phyloP scores from a whole-genome alignment of 495 filamentous ascomycete species.

The Wilcoxina mikolae region DNA sequence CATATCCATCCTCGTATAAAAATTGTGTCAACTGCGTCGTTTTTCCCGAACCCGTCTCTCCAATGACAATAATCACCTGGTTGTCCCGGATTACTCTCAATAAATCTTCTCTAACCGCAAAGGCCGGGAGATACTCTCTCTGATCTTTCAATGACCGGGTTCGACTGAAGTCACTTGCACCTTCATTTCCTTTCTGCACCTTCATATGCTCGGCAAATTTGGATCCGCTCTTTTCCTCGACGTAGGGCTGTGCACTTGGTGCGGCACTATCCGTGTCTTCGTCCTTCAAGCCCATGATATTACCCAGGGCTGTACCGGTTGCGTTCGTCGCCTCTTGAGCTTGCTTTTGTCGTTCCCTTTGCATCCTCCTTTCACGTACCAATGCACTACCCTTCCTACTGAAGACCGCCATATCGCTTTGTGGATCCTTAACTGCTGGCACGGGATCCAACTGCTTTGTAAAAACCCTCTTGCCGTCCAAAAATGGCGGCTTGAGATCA shows the following conservation, averaged over 20 bases:
- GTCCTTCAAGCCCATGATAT: slow-evolving; percentile 87
- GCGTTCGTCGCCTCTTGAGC: slow-evolving; percentile 91
- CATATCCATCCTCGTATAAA: slow-evolving; percentile 81
- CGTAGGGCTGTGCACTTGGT: slow-evolving; percentile 34
- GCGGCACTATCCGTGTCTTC: slow-evolving; percentile 41
- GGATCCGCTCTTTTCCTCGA: slow-evolving; percentile 54
- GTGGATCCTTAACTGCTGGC: slow-evolving; percentile 79
- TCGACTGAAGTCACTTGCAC: slow-evolving; percentile 81
- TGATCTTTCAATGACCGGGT: slow-evolving; percentile 86
- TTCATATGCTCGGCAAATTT: slow-evolving; percentile 90
- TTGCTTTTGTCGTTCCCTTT: slow-evolving; percentile 85
- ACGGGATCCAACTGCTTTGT: slow-evolving; percentile 95
- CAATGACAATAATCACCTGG: slow-evolving; percentile 91
- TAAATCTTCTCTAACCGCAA: slow-evolving; percentile 93
- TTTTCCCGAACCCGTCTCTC: slow-evolving; percentile 93
- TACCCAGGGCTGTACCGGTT: slow-evolving; percentile 81
- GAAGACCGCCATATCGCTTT: slow-evolving; percentile 98
- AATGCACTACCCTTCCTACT: slow-evolving; percentile 89
- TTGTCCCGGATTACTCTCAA: slow-evolving; percentile 89
- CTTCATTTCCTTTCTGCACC: slow-evolving; percentile 48
- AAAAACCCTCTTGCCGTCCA: slow-evolving; percentile 89
- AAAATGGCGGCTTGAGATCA: slow-evolving; percentile 85
- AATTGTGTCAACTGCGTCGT: slow-evolving; percentile 95
- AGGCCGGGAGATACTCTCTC: slow-evolving; percentile 84
- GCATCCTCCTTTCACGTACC: slow-evolving; percentile 77